Base-by-base conservation (phyloP, 805 yeast genomes). In the Starmera caribaea region DNA sequence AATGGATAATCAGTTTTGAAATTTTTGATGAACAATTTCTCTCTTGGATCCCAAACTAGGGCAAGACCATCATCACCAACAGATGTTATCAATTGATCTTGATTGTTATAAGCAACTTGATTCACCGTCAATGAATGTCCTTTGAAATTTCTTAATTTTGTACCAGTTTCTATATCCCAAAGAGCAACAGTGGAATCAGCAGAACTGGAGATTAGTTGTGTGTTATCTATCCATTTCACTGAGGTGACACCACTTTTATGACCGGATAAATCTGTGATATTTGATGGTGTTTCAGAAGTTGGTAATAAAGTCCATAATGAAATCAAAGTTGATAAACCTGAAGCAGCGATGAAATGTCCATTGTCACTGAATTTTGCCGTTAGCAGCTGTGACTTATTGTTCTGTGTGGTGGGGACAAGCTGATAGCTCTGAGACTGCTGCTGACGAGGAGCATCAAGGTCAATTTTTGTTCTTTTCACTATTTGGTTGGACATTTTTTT, bases 241-340 rank as follows among this genome's bases (percentile, higher is more conserved):
- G 78, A 69, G 0, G 86, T 74, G 0, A 84, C 67, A 0, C 87
- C 86, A 7, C 75, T 71, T 42, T 78, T 79, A 51, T 80, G 86
- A 5, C 81, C 84, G 11, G 47, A 42, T 3, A 73, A 44, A 4
- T 62, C 57, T 3, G 79, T 80, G 43, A 56, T 66, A 49, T 74
- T 76, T 10, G 49, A 45, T 1, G 49, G 36, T 5, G 38, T 29
- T 8, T 41, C 43, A 8, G 30, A 16, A 11, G 43, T 33, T 40
- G 53, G 56, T 4, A 57, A 56, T 5, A 50, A 49, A 43, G 30
- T 50, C 61, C 54, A 47, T 11, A 52, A 39, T 15, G 26, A 21
- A 21, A 48, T 34, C 36, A 30, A n/a, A 17, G 14, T 32, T 30
- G 8, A 17, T 16, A 40, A 45, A 3, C 88, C 83, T 5, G 79